Base-by-base conservation (phyloP, 2,329 filamentous ascomycete genomes). In the Monosporascus sp. region DNA sequence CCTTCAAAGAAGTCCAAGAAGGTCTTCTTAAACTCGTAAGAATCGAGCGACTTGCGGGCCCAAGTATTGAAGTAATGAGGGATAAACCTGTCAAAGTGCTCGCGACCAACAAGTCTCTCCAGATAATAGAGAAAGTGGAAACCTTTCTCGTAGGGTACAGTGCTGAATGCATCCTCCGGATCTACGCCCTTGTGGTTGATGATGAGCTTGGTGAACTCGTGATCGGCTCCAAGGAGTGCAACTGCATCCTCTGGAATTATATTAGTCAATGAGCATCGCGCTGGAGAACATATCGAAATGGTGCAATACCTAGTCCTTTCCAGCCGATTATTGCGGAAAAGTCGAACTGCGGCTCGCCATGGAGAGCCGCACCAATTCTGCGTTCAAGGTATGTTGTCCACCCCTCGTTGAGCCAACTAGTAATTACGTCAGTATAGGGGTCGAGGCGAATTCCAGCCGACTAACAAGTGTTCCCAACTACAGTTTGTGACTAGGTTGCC, bases 311-410 rank as follows among this genome's bases (percentile, higher is more conserved):
- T 18, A 96, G 82, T 2, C 87, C 82, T 67, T 96, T 94, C 93
- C 93, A 97, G 55, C 94, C 94, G 59, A 97, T 95, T 60, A 97
- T 96, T 58, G 93, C 87, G 8, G 89, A 95, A 71, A 99, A 97
- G 73, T 97, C 89, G 57, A 94, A 89, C 67, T 95, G 86, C 5
- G 88, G 74, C 58, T 93, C 88, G 47, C 91, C 91, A 62, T 97
- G 91, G 45, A 96, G 77, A 20, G 77, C 81, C 15, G 85, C 87
- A 59, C 86, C 80, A 54, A 95, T 90, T 48, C 94, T 83, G 50
- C 94, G 87, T 73, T 99, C 94, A 5, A 97, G 80, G 65, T 99
- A 99, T 20, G 87, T 88, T 0, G 94, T 97, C 94, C 93, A 97
- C 35, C 93, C 93, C 65, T 87, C 83, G 54, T 87, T 87, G 52